Evolutionary conservation across 163 green algal species (phyloP), one percentile per base, ranked within the genome.

Genomic region (Smithsoniella earleae): DNA sequence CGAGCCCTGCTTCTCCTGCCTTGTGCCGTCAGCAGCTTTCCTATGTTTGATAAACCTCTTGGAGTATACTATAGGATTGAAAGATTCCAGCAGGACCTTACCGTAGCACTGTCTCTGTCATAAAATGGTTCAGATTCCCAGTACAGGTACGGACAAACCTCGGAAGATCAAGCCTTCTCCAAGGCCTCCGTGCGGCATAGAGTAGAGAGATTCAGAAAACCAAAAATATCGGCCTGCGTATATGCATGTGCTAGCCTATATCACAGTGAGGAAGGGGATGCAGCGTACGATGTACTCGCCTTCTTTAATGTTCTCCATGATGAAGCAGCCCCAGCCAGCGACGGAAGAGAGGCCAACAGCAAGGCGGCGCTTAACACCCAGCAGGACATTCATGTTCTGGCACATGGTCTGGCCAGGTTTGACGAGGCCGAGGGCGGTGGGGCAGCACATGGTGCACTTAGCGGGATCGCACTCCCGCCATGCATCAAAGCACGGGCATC

Each of bases 381-480:
- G 25, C 58, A 30, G 31, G 30, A 69, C 40, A 31, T 69, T 69
- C 58, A 69, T 69, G 58, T 69, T 69, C 27, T 36, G 18, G 58
- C 58, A 69, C 8, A 69, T 34, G 25, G 16, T 18, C 18, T 34
- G 30, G 58, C 58, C 58, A n/a, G 18, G 58, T 1, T 69, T 30
- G 3, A 40, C 58, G 13, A 34, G 20, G 20, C 58, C 58, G 43
- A 45, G 58, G 28, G 58, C 58, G 13, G 58, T 69, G n/a, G 58
- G n/a, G 6, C 58, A 34, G 58, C 58, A 69, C 16, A 30, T 34
- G 3, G 20, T 13, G 20, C 58, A 69, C 3, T 34, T 33, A 18
- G 31, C 18, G 8, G 58, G 58, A 31, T 69, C 58, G 16, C 58
- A 69, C 34, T 69, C 58, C 6, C 58, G 58, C 1, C 16, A 18